Evolutionary conservation across 495 filamentous ascomycete species (phyloP), one percentile per base, ranked within the genome.

Genomic region (Hypoxylon lienhwacheense): DNA sequence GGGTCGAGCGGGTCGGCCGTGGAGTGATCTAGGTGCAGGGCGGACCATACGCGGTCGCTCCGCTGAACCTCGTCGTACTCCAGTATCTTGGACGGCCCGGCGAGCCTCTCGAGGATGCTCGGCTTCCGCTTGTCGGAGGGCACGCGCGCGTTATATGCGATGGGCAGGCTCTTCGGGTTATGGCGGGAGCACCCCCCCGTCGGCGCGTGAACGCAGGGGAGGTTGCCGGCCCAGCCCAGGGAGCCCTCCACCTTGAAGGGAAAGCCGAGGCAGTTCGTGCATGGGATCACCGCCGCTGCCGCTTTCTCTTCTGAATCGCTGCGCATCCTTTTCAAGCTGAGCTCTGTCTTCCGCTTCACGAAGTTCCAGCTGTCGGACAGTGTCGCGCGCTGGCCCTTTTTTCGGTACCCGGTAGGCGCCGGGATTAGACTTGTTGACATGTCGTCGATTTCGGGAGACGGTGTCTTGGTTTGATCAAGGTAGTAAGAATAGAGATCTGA

Each of bases 191-290:
- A 70, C 24, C 67, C 67, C 52, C 63, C 60, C 4, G 17, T 39
- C 11, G 60, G 58, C 11, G 49, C 60, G 53, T 57, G 36, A 19
- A 68, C 65, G 32, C 67, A 68, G 2, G 67, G 67, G 19, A 50
- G 61, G 35, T 68, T 66, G 12, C 63, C 67, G 29, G 65, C 36
- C 65, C 67, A 68, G 2, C 46, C 40, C 20, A 15, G 4, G 7
- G 33, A 44, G 15, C 54, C 15, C 53, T 53, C 49, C 14, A 40
- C 29, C n/a, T 46, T 50, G 40, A 51, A 51, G 15, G 47, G 34
- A 15, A 33, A 51, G 4, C 34, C 21, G 4, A 34, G 32, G n/a
- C 25, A 50, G 12, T 28, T 10, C 15, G 33, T 6, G 11, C 31
- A 49, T 5, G 24, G 25, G 10, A 19, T 37, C 12, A 2, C 14